Evolutionary conservation across 805 yeast species (phyloP).

Genomic region (Candida boidinii): DNA sequence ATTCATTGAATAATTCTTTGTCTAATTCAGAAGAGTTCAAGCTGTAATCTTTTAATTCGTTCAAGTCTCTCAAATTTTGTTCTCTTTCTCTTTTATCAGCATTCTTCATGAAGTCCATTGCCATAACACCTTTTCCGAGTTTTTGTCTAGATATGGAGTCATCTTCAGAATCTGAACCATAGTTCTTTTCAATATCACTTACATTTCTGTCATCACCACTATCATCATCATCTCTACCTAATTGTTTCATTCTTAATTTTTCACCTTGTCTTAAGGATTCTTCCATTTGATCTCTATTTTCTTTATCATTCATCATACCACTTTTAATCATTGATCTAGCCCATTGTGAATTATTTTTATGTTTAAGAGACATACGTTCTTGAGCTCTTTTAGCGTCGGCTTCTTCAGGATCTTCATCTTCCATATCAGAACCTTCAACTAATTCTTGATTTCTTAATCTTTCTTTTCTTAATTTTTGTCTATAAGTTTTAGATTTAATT

Average conservation of each 20-base stretch:
- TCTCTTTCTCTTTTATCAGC: slow-evolving; percentile 67
- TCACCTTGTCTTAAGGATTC: slow-evolving; percentile 91
- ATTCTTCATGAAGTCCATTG: slow-evolving; percentile 92
- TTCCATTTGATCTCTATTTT: slow-evolving; percentile 81
- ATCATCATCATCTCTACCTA: slow-evolving; percentile 47
- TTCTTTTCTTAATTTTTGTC: slow-evolving; percentile 81
- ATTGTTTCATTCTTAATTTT: slow-evolving; percentile 58
- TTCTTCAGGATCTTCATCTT: slow-evolving; percentile 39
- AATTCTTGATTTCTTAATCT: slow-evolving; percentile 58
- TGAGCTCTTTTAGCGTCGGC: slow-evolving; percentile 69
- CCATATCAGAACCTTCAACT: slow-evolving; percentile 49
- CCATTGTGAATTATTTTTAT: slow-evolving; percentile 84
- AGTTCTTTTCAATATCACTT: slow-evolving; percentile 44
- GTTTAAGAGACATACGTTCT: slow-evolving; percentile 89
- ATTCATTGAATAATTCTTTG: slow-evolving; percentile 25
- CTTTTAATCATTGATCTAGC: slow-evolving; percentile 83
- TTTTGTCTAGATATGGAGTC: slow-evolving; percentile 30
- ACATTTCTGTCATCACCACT: slow-evolving; percentile 33
- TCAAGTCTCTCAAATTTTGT: slow-evolving; percentile 47
- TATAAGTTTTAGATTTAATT: slow-evolving; percentile 86
- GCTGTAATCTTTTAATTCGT: slow-evolving; percentile 39
- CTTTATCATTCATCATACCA: slow-evolving; percentile 83
- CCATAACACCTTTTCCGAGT: slow-evolving; percentile 82
- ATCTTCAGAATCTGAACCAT: slow-evolving; percentile 27
- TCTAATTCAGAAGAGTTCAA: slow-evolving; percentile 35